Conservation (phyloP, 164 flowering plant species). For the Vitis amurensis region DNA sequence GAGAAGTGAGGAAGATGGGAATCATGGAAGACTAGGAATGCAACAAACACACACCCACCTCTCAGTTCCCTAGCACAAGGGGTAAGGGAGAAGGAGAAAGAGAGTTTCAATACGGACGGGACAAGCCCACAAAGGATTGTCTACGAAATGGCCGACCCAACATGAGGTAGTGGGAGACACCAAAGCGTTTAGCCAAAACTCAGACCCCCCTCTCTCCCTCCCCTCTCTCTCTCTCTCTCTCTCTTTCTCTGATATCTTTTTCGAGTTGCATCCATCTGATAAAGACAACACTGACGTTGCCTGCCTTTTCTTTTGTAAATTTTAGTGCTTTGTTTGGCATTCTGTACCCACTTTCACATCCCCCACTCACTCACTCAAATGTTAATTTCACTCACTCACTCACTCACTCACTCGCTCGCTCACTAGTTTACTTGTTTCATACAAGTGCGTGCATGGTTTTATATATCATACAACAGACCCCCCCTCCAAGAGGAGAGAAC, state of each 20-base stretch:
- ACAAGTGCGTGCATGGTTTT: slow-evolving; percentile 12
- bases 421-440: neutral
- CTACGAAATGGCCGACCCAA: slow-evolving; percentile 33
- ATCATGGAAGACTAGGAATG: neutral
- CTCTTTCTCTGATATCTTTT: no score
- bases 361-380: neutral
- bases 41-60: slow-evolving; percentile 8
- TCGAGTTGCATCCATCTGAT: slow-evolving; percentile 3
- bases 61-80: neutral
- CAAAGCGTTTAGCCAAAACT: slow-evolving; percentile 6
- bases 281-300: slow-evolving; percentile 26
- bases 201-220: neutral
- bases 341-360: neutral
- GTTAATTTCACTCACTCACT: no score
- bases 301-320: slow-evolving; percentile 15
- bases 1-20: neutral
- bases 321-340: slow-evolving; percentile 14
- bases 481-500: no score
- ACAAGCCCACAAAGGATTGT: slow-evolving; percentile 34
- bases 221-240: neutral
- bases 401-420: no score
- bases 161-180: slow-evolving; percentile 34
- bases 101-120: slow-evolving; percentile 11
- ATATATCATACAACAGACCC: no score
- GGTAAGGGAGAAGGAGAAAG: neutral